These are phyloP conservation scores for Microascus cirrosus DNA, from an alignment of 2,329 filamentous ascomycete species.

Conservation along the genomic window DNA sequence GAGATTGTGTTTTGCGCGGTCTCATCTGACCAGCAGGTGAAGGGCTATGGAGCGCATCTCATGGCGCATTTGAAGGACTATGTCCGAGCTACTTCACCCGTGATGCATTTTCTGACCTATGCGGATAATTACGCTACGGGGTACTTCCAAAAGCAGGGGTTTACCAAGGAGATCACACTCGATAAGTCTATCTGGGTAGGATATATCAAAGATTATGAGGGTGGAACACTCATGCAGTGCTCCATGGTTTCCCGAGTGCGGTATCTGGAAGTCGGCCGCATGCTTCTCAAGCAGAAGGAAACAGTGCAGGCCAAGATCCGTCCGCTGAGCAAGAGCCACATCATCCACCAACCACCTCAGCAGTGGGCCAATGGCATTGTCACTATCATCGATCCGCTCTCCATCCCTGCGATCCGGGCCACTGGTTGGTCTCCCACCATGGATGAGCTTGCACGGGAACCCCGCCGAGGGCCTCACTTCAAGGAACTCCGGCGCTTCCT, in stretches of 20 bases:
- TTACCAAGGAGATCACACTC: constrained; percentile 95
- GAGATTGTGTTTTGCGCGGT: no score
- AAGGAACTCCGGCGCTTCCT: constrained; percentile 86
- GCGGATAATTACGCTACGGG: constrained; percentile 98
- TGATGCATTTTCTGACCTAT: constrained; percentile 68
- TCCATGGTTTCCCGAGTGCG: constrained; percentile 49
- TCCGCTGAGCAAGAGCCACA: constrained; percentile 78
- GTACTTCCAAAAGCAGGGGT: constrained; percentile 98
- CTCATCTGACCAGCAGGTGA: no score
- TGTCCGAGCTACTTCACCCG: no score
- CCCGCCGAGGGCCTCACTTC: constrained; percentile 92
- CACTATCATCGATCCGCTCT: constrained; percentile 60
- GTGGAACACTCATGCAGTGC: no score
- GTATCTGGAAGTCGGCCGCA: constrained; percentile 84
- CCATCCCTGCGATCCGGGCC: no score
- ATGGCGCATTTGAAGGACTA: no score
- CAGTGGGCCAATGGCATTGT: constrained; percentile 72
- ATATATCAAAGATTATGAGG: constrained; percentile 32
- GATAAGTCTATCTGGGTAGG: constrained; percentile 93
- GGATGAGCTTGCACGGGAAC: constrained; percentile 73
- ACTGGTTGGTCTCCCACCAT: no score
- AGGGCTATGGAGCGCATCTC: no score
- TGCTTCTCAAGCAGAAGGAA: constrained; percentile 96
- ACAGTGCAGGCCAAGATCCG: constrained; percentile 90
- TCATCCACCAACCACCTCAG: constrained; percentile 73